These are phyloP conservation scores for Ganoderma lucidum DNA, from an alignment of 1,284 basidiomycete species.

Conservation along the genomic window DNA sequence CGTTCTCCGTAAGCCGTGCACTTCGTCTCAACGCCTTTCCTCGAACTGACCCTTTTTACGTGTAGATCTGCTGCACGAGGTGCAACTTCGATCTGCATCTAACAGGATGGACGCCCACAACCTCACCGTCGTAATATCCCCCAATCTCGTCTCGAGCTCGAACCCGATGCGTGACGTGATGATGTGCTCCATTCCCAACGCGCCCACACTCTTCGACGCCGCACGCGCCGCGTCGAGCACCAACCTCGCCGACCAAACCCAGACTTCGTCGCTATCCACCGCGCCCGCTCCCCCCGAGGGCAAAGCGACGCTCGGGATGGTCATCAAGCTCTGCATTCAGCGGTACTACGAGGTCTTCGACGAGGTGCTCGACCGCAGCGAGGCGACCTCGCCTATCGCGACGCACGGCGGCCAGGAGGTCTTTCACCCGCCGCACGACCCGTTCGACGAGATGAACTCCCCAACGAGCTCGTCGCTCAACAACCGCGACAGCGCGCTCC, in stretches of 20 bases:
- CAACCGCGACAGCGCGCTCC: slow-evolving; percentile 46
- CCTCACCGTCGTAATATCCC: slow-evolving; percentile 78
- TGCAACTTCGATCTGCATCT: slow-evolving; percentile 65
- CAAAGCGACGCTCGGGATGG: slow-evolving; percentile 70
- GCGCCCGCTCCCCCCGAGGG: slow-evolving; percentile 47
- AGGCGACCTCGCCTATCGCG: slow-evolving; percentile 55
- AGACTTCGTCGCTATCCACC: slow-evolving; percentile 22
- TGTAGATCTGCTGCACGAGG: slow-evolving; percentile 79
- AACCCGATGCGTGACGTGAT: slow-evolving; percentile 74
- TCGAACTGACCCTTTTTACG: slow-evolving; percentile 7
- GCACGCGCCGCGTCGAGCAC: slow-evolving; percentile 36
- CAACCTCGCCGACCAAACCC: slow-evolving; percentile 13
- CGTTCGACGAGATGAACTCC: slow-evolving; percentile 33
- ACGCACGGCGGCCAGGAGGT: slow-evolving; percentile 37
- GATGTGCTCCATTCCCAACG: slow-evolving; percentile 72
- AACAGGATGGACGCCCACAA: slow-evolving; percentile 89
- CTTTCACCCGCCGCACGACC: slow-evolving; percentile 27
- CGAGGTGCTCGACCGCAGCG: slow-evolving; percentile 72
- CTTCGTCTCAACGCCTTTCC: neutral
- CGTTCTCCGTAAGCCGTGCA: slow-evolving; percentile 70
- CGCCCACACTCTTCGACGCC: slow-evolving; percentile 43
- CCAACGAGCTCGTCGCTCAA: slow-evolving; percentile 38
- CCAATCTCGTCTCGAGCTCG: slow-evolving; percentile 77
- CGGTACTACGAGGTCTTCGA: slow-evolving; percentile 88
- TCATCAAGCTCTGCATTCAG: slow-evolving; percentile 82